Evolutionary conservation across 139 green algal genomes (phyloP), one percentile per base, ranked within the genome.

Genomic region (Chlorella sorokiniana): DNA sequence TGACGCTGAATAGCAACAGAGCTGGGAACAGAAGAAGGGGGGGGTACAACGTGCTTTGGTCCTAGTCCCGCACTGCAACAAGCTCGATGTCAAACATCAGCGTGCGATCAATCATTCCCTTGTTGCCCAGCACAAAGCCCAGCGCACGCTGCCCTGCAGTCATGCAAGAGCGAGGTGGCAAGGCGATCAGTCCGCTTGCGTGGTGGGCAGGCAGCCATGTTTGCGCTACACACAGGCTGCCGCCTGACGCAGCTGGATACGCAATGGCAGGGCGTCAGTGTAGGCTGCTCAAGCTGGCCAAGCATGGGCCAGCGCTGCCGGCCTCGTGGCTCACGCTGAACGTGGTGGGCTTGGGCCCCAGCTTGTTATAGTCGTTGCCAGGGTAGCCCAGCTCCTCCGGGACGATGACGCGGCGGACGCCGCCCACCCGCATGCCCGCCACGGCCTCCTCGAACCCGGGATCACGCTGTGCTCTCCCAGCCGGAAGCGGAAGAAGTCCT

Each of bases 61-160:
- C 56, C 23, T 33, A 22, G 84, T 35, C 79, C 1, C 86, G 82
- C 35, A 95, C 83, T 9, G 85, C 82, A 20, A 95, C 85, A 42
- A 97, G 82, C 84, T 96, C 94, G 45, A 97, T 95, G 73, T 98
- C 94, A 59, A 97, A 95, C 8, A 98, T 84, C 56, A 98, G 84
- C 0, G 92, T 96, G 82, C 96, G 96, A 87, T 97, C 94, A 37
- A 97, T 97, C 75, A 97, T 86, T 5, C 94, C 92, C 76, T 90
- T 38, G 84, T 97, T 98, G 75, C 94, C 88, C 16, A 98, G 87
- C 74, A 98, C 95, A 88, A 98, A 98, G 79, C 95, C 93, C 41
- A 98, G 86, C 0, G 95, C 92, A 0, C 95, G 83, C 77, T 94
- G 86, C 0, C 94, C 56, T 93, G 90, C 63, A 94, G 41, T 9